Base-by-base conservation (phyloP, 176 grass and related monocot genomes). In the Triticum monococcum region DNA sequence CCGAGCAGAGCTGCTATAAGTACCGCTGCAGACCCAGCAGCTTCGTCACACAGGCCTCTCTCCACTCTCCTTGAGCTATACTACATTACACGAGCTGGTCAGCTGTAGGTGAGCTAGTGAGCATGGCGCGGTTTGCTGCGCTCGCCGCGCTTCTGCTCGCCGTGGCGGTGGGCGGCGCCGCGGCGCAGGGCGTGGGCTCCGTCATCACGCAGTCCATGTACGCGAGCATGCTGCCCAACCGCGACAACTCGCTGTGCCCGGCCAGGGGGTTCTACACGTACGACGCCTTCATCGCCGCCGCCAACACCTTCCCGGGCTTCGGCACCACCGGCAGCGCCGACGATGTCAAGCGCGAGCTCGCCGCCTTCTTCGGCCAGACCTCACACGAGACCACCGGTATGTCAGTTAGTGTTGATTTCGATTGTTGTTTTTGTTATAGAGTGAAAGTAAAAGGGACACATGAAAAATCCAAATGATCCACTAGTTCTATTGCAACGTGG, bases 341-440 rank as follows among this genome's bases (percentile, higher is more conserved):
- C 46, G 78, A 80, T 8, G 30, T 30, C 4, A 74, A 70, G 75
- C 83, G 86, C 31, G 86, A 93, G 79, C 76, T 94, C 83, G 89
- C 92, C 25, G 86, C 92, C 32, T 94, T 94, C 89, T 89, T 94
- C 48, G 92, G 69, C 10, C 75, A 94, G 86, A 91, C 89, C 54
- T 94, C 89, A 5, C 89, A 94, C 43, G 92, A 94, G 54, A 94
- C 92, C 38, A 94, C 86, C 16, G 89, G 88, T 93, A 22, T 17
- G 50, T 56, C 48, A 18, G 50, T 54, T 5, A 54, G 50, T 54
- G 56, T 9, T 59, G 18, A 8, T 59, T 22, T 22, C 20, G 14
- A 2, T 30, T 31, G 17, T 5, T 30, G 25, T 40, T 71, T n/a
- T n/a, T n/a, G n/a, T n/a, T n/a, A n/a, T n/a, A n/a, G n/a, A n/a